phyloP scores from a whole-genome alignment of 225 moss, liverwort and hornwort genomes.

The Sphagnum tenellum region DNA sequence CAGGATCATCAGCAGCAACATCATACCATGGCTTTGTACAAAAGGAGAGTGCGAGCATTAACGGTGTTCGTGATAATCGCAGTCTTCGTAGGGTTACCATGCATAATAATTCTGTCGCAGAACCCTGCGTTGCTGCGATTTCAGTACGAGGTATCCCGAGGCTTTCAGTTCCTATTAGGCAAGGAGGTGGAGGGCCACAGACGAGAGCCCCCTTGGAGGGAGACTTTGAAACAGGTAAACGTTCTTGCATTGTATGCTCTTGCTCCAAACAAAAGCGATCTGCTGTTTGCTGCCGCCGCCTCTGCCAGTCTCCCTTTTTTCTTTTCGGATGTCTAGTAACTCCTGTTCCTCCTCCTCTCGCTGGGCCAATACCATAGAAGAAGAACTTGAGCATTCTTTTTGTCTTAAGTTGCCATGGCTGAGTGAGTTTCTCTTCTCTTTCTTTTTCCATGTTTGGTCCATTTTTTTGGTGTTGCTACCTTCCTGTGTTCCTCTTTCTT shows the following conservation, averaged over 20 bases:
- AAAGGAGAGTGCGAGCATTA: neutral
- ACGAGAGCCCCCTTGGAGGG: conserved; percentile 14
- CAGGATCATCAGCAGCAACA: too few relatives aligned
- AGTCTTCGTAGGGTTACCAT: conserved; percentile 9
- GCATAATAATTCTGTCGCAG: conserved; percentile 15
- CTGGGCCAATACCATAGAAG: neutral
- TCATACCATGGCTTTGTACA: neutral
- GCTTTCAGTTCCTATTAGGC: conserved; percentile 13
- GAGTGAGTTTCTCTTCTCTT: too few relatives aligned
- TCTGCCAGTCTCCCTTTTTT: too few relatives aligned
- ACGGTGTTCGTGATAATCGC: neutral
- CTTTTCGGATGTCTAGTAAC: too few relatives aligned
- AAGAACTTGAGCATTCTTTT: neutral
- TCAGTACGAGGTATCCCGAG: conserved; percentile 15
- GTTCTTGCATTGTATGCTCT: neutral
- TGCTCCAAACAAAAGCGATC: too few relatives aligned
- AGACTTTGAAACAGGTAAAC: conserved; percentile 9
- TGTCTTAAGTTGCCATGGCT: neutral
- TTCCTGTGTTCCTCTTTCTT: too few relatives aligned
- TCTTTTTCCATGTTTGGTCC: too few relatives aligned
- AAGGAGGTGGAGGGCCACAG: conserved; percentile 10
- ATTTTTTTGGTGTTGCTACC: too few relatives aligned
- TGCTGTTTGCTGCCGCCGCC: too few relatives aligned
- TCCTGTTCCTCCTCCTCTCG: neutral
- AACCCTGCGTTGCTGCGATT: conserved; percentile 13